Evolutionary conservation across 176 grass and related monocot genomes (phyloP), one percentile per base, ranked within the genome.

Genomic region (Sorghum bicolor): DNA sequence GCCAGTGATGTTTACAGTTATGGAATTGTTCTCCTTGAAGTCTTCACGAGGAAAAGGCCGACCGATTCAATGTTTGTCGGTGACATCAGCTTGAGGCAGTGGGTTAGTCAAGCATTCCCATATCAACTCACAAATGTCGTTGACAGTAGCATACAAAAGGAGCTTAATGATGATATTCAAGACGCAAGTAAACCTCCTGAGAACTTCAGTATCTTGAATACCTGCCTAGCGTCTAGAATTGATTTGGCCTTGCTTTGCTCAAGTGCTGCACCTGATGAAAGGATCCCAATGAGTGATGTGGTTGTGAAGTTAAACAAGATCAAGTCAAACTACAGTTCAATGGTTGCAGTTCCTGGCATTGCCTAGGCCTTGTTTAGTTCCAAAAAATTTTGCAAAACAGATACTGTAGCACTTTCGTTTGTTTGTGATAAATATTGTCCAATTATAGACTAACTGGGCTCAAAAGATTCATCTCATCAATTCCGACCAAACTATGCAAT

Each of bases 1-100:
- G 78, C 15, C 50, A 84, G 88, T 28, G 91, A 93, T 13, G 34
- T 93, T 26, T 93, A 87, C 73, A 93, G 85, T 78, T 93, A 82
- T 15, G 91, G 91, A 5, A 87, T 90, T 69, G 41, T 94, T 20
- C 84, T 94, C n/a, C 81, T 94, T n/a, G 88, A 94, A 68, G 77
- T 81, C 26, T 76, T 94, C 29, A 81, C 84, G 8, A 57, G 88
- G 48, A 94, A 91, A 82, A 88, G 50, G 16, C 91, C 91, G 0
- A 93, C 82, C 1, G 68, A 93, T 83, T 69, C 75, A 33, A 80
- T 88, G 88, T 93, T 93, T 40, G 30, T 22, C 0, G 29, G 64
- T 65, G 85, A 77, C 24, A 30, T 88, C 78, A 83, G 82, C 79
- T 80, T 93, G 47, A 90, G 88, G 74, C 68, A 78, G 57, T 90